A percentile compares a stretch with the other conserved stretches of the same genome.
Conservation (phyloP, 192 early-diverging fungal genomes). For the Podila horticola region DNA sequence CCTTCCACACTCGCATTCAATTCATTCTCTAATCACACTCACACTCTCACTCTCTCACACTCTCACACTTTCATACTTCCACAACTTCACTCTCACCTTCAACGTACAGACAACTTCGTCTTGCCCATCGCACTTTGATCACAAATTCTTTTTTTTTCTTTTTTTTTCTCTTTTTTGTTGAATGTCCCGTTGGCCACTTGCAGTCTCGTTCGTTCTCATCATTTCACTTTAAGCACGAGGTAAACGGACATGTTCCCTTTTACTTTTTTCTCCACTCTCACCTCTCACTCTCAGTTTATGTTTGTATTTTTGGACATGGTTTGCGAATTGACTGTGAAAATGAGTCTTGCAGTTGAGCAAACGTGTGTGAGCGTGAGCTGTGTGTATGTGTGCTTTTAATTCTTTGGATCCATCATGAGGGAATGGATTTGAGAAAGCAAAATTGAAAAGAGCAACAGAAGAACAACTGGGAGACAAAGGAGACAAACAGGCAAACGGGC, state of each 20-base stretch:
- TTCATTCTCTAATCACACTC: not conserved
- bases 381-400: no score
- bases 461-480: no score
- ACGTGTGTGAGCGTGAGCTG: no score
- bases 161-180: not conserved
- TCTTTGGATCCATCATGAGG: no score
- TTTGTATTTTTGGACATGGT: not conserved
- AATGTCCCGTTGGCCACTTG: not conserved
- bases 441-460: no score
- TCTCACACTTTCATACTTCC: not conserved
- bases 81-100: not conserved
- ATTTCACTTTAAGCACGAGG: not conserved
- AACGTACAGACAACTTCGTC: not conserved
- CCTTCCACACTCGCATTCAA: not conserved
- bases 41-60: not conserved
- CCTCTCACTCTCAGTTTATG: not conserved
- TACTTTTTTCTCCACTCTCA: not conserved
- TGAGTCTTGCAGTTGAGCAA: no score
- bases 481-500: no score
- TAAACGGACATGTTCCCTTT: not conserved
- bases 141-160: not conserved
- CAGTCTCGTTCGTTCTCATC: no score
- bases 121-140: not conserved
- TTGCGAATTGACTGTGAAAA: no score
- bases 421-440: no score